These are phyloP conservation scores for Amaranthus hypochondriacus DNA, from an alignment of 148 eudicot species.

Conservation along the genomic window DNA sequence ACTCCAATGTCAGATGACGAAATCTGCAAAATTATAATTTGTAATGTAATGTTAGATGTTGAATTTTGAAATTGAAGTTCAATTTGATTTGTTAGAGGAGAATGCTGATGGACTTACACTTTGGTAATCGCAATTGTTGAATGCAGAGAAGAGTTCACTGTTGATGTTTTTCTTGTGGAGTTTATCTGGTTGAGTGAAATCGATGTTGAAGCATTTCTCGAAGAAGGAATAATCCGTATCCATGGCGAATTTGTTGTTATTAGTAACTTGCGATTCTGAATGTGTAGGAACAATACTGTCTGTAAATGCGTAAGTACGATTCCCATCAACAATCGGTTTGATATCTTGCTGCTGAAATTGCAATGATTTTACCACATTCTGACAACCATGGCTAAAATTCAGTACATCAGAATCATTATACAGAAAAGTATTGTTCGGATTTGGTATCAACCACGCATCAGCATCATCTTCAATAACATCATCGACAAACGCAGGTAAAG, in stretches of 20 bases:
- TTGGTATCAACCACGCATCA: constrained; percentile 65
- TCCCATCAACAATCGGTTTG: background rate
- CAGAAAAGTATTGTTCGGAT: constrained; percentile 33
- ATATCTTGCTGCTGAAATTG: background rate
- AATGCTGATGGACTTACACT: constrained; percentile 16
- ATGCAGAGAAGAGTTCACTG: constrained; percentile 26
- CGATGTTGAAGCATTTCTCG: constrained; percentile 51
- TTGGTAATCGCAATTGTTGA: constrained; percentile 17
- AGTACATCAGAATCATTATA: constrained; percentile 43
- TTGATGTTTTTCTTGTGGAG: constrained; percentile 31
- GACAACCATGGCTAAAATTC: constrained; percentile 32
- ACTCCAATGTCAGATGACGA: constrained; percentile 84
- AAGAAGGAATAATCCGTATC: background rate
- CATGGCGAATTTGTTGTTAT: constrained; percentile 9
- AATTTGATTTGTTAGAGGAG: background rate
- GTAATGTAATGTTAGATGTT: background rate
- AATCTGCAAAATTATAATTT: constrained; percentile 39
- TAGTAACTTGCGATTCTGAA: constrained; percentile 33
- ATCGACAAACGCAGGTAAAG: background rate
- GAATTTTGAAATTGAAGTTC: background rate
- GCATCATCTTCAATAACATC: constrained; percentile 29
- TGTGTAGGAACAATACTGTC: constrained; percentile 78
- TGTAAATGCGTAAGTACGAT: constrained; percentile 17
- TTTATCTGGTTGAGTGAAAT: constrained; percentile 47
- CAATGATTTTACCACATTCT: constrained; percentile 21